These are phyloP conservation scores for Cercophora newfieldiana DNA, from an alignment of 495 filamentous ascomycete species.

Conservation along the genomic window DNA sequence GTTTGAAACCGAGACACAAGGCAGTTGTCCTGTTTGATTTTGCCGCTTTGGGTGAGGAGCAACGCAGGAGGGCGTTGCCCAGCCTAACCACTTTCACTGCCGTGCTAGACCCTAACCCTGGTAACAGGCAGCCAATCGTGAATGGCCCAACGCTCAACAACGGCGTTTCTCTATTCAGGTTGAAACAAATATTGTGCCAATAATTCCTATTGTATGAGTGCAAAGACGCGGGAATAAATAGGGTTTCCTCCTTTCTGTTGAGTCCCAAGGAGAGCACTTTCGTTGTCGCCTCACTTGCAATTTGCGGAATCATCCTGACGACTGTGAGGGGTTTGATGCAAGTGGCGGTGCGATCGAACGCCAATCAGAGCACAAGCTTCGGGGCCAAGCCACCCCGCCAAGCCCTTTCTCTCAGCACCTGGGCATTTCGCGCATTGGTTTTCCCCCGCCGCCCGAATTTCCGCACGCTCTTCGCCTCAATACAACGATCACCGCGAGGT, in stretches of 20 bases:
- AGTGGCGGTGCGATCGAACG: background rate
- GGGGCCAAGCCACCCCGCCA: background rate
- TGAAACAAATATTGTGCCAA: no score
- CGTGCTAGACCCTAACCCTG: background rate
- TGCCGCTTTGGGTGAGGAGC: background rate
- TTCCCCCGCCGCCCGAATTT: slow-evolving; percentile 5
- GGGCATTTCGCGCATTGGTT: no score
- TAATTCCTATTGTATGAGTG: no score
- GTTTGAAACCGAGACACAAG: background rate
- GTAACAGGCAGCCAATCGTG: background rate
- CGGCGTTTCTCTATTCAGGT: background rate
- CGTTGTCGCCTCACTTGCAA: no score
- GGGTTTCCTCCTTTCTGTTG: no score
- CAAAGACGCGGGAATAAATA: no score
- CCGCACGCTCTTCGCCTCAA: slow-evolving; percentile 15
- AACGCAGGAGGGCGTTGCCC: no score
- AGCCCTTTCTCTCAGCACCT: background rate
- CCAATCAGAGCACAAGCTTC: background rate
- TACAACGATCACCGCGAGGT: slow-evolving; percentile 29
- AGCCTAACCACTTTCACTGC: background rate
- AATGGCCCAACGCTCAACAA: background rate
- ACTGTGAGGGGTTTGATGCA: slow-evolving; percentile 5
- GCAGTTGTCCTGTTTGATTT: background rate
- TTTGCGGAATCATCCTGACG: no score
- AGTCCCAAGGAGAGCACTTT: no score